Evolutionary conservation across 805 yeast species (phyloP), one percentile per base, ranked within the genome.

Genomic region (Kurtzmaniella fragi): DNA sequence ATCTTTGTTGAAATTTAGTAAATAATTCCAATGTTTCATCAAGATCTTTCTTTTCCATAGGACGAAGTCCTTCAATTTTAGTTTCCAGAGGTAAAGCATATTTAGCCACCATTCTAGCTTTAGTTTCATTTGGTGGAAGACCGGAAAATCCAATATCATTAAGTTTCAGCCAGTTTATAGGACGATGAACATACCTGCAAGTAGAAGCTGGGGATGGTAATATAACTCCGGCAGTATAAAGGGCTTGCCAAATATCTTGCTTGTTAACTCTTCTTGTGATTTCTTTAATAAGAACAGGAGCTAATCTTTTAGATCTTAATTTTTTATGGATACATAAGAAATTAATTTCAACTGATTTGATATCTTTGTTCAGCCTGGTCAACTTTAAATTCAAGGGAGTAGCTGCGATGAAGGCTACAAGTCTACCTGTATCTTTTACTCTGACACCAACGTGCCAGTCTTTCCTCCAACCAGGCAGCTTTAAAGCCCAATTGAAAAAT

Each of bases 371-470:
- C 8, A 62, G 53, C 17, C 70, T 73, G 44, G 83, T 78, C 28
- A 91, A 77, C 35, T 72, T 62, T 44, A 93, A 65, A 16, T 69
- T 71, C 11, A 84, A 72, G 2, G 99, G 99, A 35, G 89, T 82
- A 7, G 95, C 99, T 28, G 91, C 78, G 50, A 93, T 93, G 54
- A 91, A 93, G 0, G 95, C 97, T 37, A 93, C 90, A 46, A 93
- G 71, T 59, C 85, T 84, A 1, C 81, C 79, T 25, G 85, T 78
- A 1, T 71, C 73, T 46, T 78, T 79, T 23, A 88, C 98, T 30
- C 98, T 73, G 12, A 93, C 96, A 48, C 98, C 98, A 28, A 88
- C 84, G 51, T 84, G 84, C 95, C 97, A 91, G 11, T 90, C 91
- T 40, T 72, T 67, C 35, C 71, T 71, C 85, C 91, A 91, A 13